Evolutionary conservation across 306 rosid species (phyloP).

Genomic region (Coriaria nepalensis): DNA sequence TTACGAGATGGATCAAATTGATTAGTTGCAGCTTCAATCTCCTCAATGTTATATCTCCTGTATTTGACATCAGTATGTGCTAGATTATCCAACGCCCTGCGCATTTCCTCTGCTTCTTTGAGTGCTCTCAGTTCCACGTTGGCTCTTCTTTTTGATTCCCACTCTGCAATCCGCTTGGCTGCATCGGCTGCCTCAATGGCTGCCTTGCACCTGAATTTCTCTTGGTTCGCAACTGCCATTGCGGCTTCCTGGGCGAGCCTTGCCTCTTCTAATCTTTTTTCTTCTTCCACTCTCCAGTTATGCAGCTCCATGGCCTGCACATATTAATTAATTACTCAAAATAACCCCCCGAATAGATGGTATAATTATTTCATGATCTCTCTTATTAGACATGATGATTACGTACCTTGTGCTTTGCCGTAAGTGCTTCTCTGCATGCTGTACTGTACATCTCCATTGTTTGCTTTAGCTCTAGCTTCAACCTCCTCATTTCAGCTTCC

Average conservation of each 20-base stretch:
- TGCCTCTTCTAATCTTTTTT: constrained; percentile 53
- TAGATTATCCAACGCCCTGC: constrained; percentile 39
- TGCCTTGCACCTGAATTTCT: constrained; percentile 56
- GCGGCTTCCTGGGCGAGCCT: constrained; percentile 59
- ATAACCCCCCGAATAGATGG: not conserved
- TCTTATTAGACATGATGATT: not conserved
- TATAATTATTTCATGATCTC: not conserved
- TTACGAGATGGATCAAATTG: constrained; percentile 43
- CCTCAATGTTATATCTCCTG: constrained; percentile 58
- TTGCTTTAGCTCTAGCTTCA: constrained; percentile 85
- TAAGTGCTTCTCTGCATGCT: constrained; percentile 65
- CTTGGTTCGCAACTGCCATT: constrained; percentile 58
- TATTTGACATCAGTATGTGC: constrained; percentile 45
- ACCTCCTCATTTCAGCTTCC: constrained; percentile 74
- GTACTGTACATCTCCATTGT: constrained; percentile 82
- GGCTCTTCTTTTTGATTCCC: constrained; percentile 49
- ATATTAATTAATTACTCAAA: not conserved
- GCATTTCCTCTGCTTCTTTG: constrained; percentile 58
- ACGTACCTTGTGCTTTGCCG: constrained; percentile 61
- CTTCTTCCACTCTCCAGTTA: constrained; percentile 48
- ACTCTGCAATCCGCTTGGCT: constrained; percentile 54
- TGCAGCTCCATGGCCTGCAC: constrained; percentile 47
- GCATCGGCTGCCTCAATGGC: constrained; percentile 78
- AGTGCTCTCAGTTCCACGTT: constrained; percentile 39
- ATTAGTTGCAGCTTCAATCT: constrained; percentile 68